Evolutionary conservation across 2,329 filamentous ascomycete genomes (phyloP).

Genomic region (Penicillium italicum): DNA sequence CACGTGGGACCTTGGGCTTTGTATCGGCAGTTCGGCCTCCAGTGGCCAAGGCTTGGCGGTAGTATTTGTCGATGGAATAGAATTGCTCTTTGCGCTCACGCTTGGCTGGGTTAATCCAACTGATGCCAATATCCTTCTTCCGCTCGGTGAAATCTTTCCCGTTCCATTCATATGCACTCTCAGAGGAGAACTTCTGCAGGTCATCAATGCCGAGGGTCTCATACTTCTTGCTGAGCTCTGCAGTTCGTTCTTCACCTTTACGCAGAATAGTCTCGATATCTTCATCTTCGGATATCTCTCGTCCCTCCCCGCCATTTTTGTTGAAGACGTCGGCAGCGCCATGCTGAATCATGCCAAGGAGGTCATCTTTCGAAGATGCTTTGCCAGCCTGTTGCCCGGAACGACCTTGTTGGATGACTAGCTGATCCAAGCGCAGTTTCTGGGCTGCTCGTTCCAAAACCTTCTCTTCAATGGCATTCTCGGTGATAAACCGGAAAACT

Average conservation of each 20-base stretch:
- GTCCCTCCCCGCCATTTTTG: slow-evolving; percentile 59
- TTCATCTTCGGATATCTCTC: slow-evolving; percentile 70
- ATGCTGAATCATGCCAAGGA: slow-evolving; percentile 97
- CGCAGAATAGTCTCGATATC: slow-evolving; percentile 83
- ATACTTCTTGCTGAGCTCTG: slow-evolving; percentile 86
- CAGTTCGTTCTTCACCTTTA: slow-evolving; percentile 83
- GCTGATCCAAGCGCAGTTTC: slow-evolving; percentile 90
- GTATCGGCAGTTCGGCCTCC: slow-evolving; percentile 73
- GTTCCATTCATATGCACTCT: slow-evolving; percentile 98
- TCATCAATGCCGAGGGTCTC: slow-evolving; percentile 97
- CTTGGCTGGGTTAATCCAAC: slow-evolving; percentile 97
- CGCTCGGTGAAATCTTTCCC: slow-evolving; percentile 89
- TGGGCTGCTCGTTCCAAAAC: slow-evolving; percentile 94
- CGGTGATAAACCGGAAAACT: slow-evolving; percentile 94
- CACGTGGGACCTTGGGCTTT: slow-evolving; percentile 92
- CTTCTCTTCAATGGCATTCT: slow-evolving; percentile 98
- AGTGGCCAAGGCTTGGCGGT: slow-evolving; percentile 83
- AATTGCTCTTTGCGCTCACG: slow-evolving; percentile 97
- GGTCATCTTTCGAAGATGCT: slow-evolving; percentile 90
- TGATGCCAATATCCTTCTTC: slow-evolving; percentile 88
- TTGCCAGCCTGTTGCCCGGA: slow-evolving; percentile 87
- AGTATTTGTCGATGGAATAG: slow-evolving; percentile 99
- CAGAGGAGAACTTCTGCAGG: slow-evolving; percentile 93
- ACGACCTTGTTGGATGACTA: slow-evolving; percentile 96
- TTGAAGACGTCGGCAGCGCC: slow-evolving; percentile 94